Base-by-base conservation (phyloP, 768 basidiomycete species). In the Podaxis sp. region DNA sequence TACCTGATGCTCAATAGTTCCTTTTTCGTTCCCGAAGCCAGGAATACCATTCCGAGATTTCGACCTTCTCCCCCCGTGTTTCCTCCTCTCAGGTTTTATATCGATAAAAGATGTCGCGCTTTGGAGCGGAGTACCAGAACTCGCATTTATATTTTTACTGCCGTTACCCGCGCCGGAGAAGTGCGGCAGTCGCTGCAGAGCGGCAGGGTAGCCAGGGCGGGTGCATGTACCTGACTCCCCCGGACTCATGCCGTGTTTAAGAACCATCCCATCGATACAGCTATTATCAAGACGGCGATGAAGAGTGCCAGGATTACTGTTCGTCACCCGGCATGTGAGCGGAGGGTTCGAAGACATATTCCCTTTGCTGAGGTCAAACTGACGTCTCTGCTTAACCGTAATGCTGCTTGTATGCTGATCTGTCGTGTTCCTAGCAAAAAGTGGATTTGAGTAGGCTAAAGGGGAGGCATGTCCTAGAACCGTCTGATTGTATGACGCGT, bases 71-170 rank as follows among this genome's bases (percentile, higher is more conserved):
- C 61, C 25, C 36, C 52, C 41, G 19, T 55, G 29, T 19, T 60
- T 65, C 59, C 24, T 24, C 59, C 54, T 66, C 33, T 75, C 74
- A 25, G 74, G 75, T 22, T 74, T 75, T 57, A 79, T 74, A 61
- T 77, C 72, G 36, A 79, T 79, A 64, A 79, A 79, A 8, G 77
- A 77, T 57, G 64, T 72, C 2, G 72, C 70, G 5, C 64, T 59
- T 9, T 66, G 64, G 11, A 62, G 56, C 17, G 38, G 63, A 50
- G 50, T 65, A 41, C 62, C 55, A 13, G 51, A 50, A 43, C 22
- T 46, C 13, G 38, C 27, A 33, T 50, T 66, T 53, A 3, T 58
- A 43, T 13, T 54, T 24, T 61, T 56, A 43, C 54, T 41, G 24
- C 46, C 40, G 52, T 37, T 11, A 5, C 40, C 41, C 9, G 37